These are phyloP conservation scores for Alternaria brassicicola DNA, from an alignment of 2,329 filamentous ascomycete species.

Conservation along the genomic window DNA sequence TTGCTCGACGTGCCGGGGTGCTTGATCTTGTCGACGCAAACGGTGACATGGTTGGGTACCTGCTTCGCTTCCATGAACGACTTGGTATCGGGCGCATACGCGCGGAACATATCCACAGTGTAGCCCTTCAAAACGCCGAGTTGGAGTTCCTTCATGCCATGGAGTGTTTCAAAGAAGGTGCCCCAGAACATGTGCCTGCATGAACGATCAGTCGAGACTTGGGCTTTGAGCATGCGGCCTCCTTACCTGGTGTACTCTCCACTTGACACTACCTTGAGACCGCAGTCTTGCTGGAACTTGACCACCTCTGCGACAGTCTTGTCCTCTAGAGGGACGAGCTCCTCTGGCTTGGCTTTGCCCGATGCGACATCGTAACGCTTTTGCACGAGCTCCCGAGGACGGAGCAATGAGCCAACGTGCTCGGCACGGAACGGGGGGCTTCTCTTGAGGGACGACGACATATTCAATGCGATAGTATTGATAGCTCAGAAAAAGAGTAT, in stretches of 20 bases:
- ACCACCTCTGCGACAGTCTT: slow-evolving; percentile 70
- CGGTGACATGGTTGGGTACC: slow-evolving; percentile 60
- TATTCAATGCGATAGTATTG: slow-evolving; percentile 37
- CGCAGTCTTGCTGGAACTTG: slow-evolving; percentile 66
- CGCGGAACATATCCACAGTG: slow-evolving; percentile 60
- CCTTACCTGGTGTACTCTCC: slow-evolving; percentile 65
- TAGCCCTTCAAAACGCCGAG: slow-evolving; percentile 52
- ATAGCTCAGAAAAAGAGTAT: slow-evolving; percentile 3
- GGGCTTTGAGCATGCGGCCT: neutral
- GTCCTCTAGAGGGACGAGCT: slow-evolving; percentile 66
- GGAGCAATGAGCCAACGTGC: slow-evolving; percentile 73
- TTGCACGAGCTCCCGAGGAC: slow-evolving; percentile 66
- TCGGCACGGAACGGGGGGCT: slow-evolving; percentile 71
- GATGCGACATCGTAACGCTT: slow-evolving; percentile 59
- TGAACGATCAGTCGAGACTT: slow-evolving; percentile 15
- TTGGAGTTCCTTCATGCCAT: slow-evolving; percentile 61
- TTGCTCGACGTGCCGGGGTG: slow-evolving; percentile 62
- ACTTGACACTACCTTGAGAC: slow-evolving; percentile 68
- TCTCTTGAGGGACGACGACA: slow-evolving; percentile 41
- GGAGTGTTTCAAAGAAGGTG: slow-evolving; percentile 60
- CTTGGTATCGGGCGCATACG: slow-evolving; percentile 66
- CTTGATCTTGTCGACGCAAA: slow-evolving; percentile 64
- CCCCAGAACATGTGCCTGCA: slow-evolving; percentile 61
- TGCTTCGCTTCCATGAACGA: slow-evolving; percentile 65
- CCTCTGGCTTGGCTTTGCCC: slow-evolving; percentile 56